Evolutionary conservation across 1,284 basidiomycete species (phyloP).

Genomic region (Pisolithus thermaeus): DNA sequence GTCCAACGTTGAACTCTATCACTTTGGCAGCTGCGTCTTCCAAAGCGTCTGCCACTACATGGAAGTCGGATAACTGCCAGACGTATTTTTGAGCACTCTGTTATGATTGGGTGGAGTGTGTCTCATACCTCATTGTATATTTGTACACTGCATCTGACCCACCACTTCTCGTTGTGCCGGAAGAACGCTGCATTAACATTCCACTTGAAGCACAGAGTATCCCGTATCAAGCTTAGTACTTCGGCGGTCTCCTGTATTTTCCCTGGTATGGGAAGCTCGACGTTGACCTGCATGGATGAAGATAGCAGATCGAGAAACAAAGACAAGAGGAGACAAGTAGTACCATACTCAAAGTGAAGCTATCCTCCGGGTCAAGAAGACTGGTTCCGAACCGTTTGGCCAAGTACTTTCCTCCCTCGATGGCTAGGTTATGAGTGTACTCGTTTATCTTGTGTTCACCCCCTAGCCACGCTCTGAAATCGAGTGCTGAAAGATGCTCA

Average conservation of each 20-base stretch:
- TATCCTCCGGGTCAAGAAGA: slow-evolving; percentile 56
- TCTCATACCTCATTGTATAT: slow-evolving; percentile 65
- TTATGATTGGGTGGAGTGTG: neutral
- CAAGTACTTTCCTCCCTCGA: slow-evolving; percentile 64
- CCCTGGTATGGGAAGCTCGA: slow-evolving; percentile 47
- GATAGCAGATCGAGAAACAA: neutral
- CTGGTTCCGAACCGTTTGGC: slow-evolving; percentile 61
- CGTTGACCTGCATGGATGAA: slow-evolving; percentile 35
- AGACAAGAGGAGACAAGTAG: neutral
- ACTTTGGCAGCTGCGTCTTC: slow-evolving; percentile 21
- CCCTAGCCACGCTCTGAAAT: slow-evolving; percentile 77
- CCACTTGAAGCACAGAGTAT: slow-evolving; percentile 37
- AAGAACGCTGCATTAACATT: slow-evolving; percentile 32
- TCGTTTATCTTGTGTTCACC: slow-evolving; percentile 76
- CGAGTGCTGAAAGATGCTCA: slow-evolving; percentile 46
- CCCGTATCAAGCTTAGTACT: slow-evolving; percentile 30
- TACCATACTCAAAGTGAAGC: slow-evolving; percentile 73
- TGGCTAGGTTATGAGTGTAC: slow-evolving; percentile 72
- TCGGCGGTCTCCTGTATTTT: slow-evolving; percentile 26
- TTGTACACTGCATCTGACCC: slow-evolving; percentile 66
- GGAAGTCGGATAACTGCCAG: slow-evolving; percentile 27
- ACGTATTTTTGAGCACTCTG: neutral
- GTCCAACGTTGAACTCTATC: slow-evolving; percentile 1
- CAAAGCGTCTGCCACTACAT: slow-evolving; percentile 22
- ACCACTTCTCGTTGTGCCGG: slow-evolving; percentile 62